These are phyloP conservation scores for Trichoderma oligosporum DNA, from an alignment of 2,329 filamentous ascomycete genomes.

Conservation along the genomic window DNA sequence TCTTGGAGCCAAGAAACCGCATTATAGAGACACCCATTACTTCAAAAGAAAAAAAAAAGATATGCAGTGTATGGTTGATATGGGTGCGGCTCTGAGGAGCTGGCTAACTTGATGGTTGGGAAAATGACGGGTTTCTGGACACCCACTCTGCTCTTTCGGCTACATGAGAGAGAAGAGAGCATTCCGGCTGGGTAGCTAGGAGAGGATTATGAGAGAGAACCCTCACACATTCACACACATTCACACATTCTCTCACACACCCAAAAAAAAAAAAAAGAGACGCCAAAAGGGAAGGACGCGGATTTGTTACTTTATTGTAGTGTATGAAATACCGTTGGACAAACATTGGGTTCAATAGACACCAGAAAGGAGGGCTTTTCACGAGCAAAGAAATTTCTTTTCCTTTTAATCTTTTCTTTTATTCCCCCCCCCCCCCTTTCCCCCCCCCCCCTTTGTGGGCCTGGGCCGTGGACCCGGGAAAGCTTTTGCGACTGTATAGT, in stretches of 20 bases:
- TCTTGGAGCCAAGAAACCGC: too few species aligned
- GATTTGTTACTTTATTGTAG: background rate
- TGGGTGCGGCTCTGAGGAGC: background rate
- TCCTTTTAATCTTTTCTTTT: background rate
- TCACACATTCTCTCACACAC: too few species aligned
- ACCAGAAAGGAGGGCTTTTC: background rate
- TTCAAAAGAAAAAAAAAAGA: too few species aligned
- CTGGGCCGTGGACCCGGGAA: too few species aligned
- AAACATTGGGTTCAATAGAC: conserved; percentile 15
- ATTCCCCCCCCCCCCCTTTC: too few species aligned
- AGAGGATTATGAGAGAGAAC: background rate
- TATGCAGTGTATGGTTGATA: background rate
- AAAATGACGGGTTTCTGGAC: background rate
- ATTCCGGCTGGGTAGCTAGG: background rate
- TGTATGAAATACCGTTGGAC: conserved; percentile 17
- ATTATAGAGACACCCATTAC: too few species aligned
- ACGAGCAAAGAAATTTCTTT: too few species aligned
- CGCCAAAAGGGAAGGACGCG: background rate
- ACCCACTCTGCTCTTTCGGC: background rate
- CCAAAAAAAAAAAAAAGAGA: background rate
- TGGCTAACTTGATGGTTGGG: background rate
- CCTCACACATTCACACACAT: too few species aligned
- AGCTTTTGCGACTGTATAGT: background rate
- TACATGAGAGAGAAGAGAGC: background rate
- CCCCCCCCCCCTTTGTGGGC: too few species aligned